Percentiles rank a stretch among this genome's conserved stretches.
These are phyloP conservation scores for Rhodamnia argentea DNA, from an alignment of 345 rosid genomes.

Conservation along the genomic window DNA sequence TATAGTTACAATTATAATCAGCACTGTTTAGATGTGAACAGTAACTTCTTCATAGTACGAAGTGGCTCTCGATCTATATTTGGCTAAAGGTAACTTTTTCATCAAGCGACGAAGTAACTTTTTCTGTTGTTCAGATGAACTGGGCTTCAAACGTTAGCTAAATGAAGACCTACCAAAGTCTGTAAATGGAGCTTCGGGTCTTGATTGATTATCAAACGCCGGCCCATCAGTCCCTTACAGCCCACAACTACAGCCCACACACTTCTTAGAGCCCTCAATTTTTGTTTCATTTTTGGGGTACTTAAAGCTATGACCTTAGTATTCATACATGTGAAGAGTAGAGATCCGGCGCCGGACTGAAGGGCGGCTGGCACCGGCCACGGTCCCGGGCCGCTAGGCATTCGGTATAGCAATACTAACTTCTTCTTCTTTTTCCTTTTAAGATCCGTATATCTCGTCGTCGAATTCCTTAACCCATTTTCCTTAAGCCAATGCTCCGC, in stretches of 20 bases:
- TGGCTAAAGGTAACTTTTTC: no score
- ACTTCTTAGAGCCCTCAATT: not conserved
- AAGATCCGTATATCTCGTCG: accelerated
- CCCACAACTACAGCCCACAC: not conserved
- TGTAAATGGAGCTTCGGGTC: not conserved
- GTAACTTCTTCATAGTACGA: accelerated
- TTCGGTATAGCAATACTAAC: not conserved
- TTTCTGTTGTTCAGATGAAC: no score
- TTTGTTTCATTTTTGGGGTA: not conserved
- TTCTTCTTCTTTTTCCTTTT: not conserved
- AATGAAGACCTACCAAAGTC: not conserved
- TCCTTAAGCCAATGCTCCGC: not conserved
- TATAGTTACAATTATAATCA: no score
- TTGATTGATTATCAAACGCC: not conserved
- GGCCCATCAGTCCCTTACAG: not conserved
- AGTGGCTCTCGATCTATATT: no score
- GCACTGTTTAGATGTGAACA: not conserved
- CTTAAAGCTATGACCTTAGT: not conserved
- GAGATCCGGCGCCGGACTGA: no score
- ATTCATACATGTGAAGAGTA: not conserved
- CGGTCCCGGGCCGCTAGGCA: accelerated
- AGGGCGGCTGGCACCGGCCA: not conserved
- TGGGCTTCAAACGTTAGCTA: no score
- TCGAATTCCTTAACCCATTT: not conserved
- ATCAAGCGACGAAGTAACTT: no score